phyloP scores from a whole-genome alignment of 768 basidiomycete genomes.

The Lactifluus subvellereus region DNA sequence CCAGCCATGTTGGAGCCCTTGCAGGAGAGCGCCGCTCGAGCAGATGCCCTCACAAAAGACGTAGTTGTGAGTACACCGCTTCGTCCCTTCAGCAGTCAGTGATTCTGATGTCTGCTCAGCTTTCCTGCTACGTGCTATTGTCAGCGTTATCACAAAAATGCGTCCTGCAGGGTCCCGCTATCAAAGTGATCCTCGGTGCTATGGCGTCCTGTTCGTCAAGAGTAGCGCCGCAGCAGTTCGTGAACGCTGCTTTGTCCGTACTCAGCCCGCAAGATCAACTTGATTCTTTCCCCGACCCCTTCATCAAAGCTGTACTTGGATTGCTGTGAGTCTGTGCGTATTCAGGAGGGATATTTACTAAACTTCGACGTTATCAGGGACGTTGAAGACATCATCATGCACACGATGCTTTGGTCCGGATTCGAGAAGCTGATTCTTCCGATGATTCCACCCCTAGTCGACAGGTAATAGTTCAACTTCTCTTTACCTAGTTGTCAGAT shows the following conservation, averaged over 20 bases:
- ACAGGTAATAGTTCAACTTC: slow-evolving; percentile 28
- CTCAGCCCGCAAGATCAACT: slow-evolving; percentile 57
- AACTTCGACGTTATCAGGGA: slow-evolving; percentile 31
- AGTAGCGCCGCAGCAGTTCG: slow-evolving; percentile 51
- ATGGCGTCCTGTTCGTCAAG: slow-evolving; percentile 47
- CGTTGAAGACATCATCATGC: slow-evolving; percentile 44
- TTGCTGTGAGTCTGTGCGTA: slow-evolving; percentile 3
- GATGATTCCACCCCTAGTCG: slow-evolving; percentile 39
- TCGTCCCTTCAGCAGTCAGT: not conserved
- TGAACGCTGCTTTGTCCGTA: slow-evolving; percentile 60
- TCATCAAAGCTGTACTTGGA: slow-evolving; percentile 8
- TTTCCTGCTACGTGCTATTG: slow-evolving; percentile 70
- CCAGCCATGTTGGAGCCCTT: slow-evolving; percentile 60
- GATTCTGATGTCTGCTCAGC: slow-evolving; percentile 34
- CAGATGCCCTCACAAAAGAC: slow-evolving; percentile 37
- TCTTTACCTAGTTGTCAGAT: not conserved
- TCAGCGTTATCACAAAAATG: slow-evolving; percentile 64
- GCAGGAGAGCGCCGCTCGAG: slow-evolving; percentile 25
- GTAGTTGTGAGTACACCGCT: slow-evolving; percentile 42
- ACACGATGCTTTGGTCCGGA: slow-evolving; percentile 43
- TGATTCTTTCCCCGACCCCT: slow-evolving; percentile 34
- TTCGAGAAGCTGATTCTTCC: slow-evolving; percentile 54
- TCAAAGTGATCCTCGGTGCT: slow-evolving; percentile 50
- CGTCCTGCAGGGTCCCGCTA: slow-evolving; percentile 48
- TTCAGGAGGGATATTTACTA: not conserved